Conservation (phyloP, 768 basidiomycete genomes). For the Trametes sanguinea region DNA sequence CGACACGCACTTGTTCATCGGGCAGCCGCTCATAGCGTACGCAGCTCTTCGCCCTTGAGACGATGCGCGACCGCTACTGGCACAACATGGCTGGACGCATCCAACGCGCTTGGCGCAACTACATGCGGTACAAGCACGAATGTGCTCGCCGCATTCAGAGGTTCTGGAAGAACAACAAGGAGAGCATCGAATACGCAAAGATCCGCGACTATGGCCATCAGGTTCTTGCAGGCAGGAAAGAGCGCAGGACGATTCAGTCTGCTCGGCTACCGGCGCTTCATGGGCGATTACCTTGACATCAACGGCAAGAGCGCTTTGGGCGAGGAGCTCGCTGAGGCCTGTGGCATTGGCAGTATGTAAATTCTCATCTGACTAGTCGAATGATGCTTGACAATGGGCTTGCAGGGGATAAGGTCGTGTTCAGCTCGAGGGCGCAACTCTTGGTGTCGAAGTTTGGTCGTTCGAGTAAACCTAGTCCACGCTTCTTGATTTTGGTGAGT, state of each 20-base stretch:
- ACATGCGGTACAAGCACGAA: conserved; percentile 93
- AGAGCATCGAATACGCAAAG: conserved; percentile 84
- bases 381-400: conserved; percentile 6
- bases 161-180: conserved; percentile 99
- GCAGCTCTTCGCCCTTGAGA: conserved; percentile 95
- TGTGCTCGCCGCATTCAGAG: conserved; percentile 94
- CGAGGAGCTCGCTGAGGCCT: conserved; percentile 68
- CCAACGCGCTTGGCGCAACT: conserved; percentile 94
- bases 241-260: conserved; percentile 93
- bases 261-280: conserved; percentile 89
- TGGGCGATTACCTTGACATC: conserved; percentile 94
- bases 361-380: background rate
- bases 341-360: conserved; percentile 69
- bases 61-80: conserved; percentile 99
- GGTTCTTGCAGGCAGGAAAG: conserved; percentile 87
- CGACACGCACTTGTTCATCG: conserved; percentile 1
- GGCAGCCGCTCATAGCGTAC: background rate
- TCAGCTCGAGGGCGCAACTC: conserved; percentile 80
- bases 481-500: conserved; percentile 85
- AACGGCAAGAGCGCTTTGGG: conserved; percentile 82
- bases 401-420: conserved; percentile 74
- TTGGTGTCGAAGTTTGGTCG: conserved; percentile 83
- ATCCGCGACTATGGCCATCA: conserved; percentile 95
- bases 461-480: conserved; percentile 89
- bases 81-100: conserved; percentile 99